Percentiles rank a stretch among this genome's conserved stretches.
Evolutionary conservation across 768 basidiomycete species (phyloP).

Genomic region (Suillus bovinus): DNA sequence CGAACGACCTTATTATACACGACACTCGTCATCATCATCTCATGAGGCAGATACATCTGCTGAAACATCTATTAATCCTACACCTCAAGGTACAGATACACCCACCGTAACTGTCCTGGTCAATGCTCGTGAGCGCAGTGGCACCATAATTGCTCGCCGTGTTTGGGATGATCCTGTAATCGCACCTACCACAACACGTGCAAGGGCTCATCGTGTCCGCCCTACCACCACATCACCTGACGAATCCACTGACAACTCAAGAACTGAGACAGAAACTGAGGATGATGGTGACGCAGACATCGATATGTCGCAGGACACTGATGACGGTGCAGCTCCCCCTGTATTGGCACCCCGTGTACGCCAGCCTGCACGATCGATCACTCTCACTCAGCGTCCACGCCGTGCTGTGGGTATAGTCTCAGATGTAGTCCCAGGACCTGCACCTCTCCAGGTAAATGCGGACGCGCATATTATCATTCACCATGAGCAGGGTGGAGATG

Average conservation of each 20-base stretch:
- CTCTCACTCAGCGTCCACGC: constrained; percentile 33
- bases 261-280: constrained; percentile 77
- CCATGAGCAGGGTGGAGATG: constrained; percentile 43
- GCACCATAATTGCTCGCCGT: constrained; percentile 70
- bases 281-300: constrained; percentile 64
- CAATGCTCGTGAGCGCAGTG: constrained; percentile 66
- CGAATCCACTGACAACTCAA: constrained; percentile 49
- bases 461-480: constrained; percentile 57
- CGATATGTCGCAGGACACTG: constrained; percentile 44
- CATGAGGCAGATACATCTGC: constrained; percentile 62
- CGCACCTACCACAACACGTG: constrained; percentile 24
- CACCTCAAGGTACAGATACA: constrained; percentile 58
- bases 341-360: constrained; percentile 34
- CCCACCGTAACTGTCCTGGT: constrained; percentile 64
- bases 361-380: constrained; percentile 32
- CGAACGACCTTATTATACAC: constrained; percentile 19
- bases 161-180: constrained; percentile 50
- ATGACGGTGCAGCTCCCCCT: constrained; percentile 27
- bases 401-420: constrained; percentile 51
- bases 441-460: constrained; percentile 40
- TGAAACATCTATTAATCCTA: constrained; percentile 59
- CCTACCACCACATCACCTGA: constrained; percentile 40
- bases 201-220: constrained; percentile 34
- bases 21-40: constrained; percentile 23
- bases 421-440: constrained; percentile 34